These are phyloP conservation scores for Termitomyces sp. DNA, from an alignment of 768 basidiomycete genomes.

Conservation along the genomic window DNA sequence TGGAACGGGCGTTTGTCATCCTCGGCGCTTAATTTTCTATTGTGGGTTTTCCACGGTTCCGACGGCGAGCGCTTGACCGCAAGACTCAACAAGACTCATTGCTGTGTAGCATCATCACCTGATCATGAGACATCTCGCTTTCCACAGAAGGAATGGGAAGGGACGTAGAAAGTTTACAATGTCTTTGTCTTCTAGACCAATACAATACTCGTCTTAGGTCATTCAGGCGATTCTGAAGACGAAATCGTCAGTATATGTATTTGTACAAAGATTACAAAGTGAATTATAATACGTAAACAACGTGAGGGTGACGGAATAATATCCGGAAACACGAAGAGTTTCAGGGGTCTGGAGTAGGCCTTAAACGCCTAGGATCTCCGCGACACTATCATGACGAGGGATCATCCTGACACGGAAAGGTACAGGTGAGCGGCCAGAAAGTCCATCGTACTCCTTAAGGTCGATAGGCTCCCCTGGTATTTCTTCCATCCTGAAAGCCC, in stretches of 20 bases:
- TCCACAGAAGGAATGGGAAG: neutral
- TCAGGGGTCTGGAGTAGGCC: neutral
- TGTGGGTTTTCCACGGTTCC: neutral
- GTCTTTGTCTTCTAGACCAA: neutral
- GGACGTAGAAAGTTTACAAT: neutral
- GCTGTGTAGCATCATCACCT: neutral
- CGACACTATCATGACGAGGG: slow-evolving; percentile 26
- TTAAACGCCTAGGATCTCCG: slow-evolving; percentile 17
- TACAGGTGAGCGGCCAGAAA: slow-evolving; percentile 40
- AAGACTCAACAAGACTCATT: neutral
- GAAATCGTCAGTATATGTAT: neutral
- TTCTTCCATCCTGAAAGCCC: slow-evolving; percentile 39
- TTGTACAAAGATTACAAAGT: neutral
- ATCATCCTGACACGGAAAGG: slow-evolving; percentile 33
- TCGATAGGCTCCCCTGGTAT: slow-evolving; percentile 39
- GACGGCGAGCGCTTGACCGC: neutral
- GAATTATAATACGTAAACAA: neutral
- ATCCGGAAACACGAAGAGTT: neutral
- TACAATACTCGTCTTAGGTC: too few species aligned
- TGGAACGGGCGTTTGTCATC: neutral
- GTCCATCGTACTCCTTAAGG: slow-evolving; percentile 42
- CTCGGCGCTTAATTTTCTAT: too few species aligned
- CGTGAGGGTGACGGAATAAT: neutral
- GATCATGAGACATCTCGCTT: too few species aligned
- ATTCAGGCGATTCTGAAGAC: neutral